These are phyloP conservation scores for Colletotrichum sp. DNA, from an alignment of 2,329 filamentous ascomycete genomes.

Conservation along the genomic window DNA sequence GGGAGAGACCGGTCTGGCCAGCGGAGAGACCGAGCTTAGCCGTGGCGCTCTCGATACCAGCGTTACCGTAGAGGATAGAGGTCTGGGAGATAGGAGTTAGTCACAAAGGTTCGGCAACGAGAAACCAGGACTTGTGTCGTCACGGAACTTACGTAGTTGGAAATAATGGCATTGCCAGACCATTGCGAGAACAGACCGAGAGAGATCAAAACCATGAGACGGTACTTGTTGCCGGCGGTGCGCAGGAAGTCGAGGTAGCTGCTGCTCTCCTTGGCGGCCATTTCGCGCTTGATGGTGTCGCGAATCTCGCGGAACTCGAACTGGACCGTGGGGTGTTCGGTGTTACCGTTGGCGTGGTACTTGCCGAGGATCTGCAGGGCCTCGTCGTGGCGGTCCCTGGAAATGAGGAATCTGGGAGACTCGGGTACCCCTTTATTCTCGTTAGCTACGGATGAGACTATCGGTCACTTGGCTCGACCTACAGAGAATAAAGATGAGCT, in stretches of 20 bases:
- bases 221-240: conserved; percentile 62
- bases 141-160: conserved; percentile 47
- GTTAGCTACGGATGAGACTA: not conserved
- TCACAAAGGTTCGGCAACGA: not conserved
- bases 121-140: not conserved
- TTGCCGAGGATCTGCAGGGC: conserved; percentile 39
- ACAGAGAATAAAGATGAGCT: conserved; percentile 55
- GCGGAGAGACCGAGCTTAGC: conserved; percentile 48
- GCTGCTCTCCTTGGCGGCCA: conserved; percentile 48
- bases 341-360: conserved; percentile 35
- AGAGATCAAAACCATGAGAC: conserved; percentile 55
- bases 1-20: conserved; percentile 54
- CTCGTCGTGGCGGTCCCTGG: conserved; percentile 38
- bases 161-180: conserved; percentile 64
- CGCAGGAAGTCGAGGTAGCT: conserved; percentile 59
- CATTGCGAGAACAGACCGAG: conserved; percentile 66
- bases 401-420: conserved; percentile 46
- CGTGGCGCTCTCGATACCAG: conserved; percentile 52
- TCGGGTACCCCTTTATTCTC: conserved; percentile 39
- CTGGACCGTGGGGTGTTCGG: conserved; percentile 54
- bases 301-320: conserved; percentile 66
- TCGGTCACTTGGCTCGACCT: not conserved
- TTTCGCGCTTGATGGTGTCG: conserved; percentile 60
- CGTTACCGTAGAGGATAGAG: conserved; percentile 55
- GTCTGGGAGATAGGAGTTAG: conserved; percentile 21